Evolutionary conservation across 257 asterid species (phyloP).

Genomic region (Penstemon newberryi): DNA sequence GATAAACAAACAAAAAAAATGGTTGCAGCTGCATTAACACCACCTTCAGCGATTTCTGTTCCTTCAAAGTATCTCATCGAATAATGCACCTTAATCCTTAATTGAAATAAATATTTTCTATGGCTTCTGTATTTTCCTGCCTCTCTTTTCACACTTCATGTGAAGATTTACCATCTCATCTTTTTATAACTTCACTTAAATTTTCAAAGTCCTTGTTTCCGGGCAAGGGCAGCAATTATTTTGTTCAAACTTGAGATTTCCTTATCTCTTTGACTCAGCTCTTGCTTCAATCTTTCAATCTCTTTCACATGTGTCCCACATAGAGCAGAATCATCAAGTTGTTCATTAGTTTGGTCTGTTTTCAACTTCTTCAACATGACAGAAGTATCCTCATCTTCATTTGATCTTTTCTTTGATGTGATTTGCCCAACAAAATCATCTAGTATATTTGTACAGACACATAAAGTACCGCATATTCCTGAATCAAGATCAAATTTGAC

Average conservation of each 20-base stretch:
- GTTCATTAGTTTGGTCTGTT: slow-evolving; percentile 32
- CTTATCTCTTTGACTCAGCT: slow-evolving; percentile 56
- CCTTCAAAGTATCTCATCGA: slow-evolving; percentile 4
- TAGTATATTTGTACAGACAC: slow-evolving; percentile 45
- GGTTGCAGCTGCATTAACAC: not conserved
- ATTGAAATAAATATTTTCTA: not conserved
- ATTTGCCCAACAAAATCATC: slow-evolving; percentile 22
- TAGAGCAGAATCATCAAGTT: slow-evolving; percentile 30
- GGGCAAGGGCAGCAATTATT: slow-evolving; percentile 64
- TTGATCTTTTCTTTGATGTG: slow-evolving; percentile 48
- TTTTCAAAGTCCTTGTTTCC: slow-evolving; percentile 79
- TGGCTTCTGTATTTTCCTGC: not conserved
- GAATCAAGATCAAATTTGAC: slow-evolving; percentile 49
- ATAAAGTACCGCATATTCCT: slow-evolving; percentile 42
- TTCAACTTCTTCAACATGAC: slow-evolving; percentile 42
- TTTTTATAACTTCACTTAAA: not conserved
- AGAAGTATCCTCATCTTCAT: slow-evolving; percentile 37
- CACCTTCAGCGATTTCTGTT: not conserved
- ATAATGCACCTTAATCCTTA: not conserved
- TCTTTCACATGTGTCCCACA: slow-evolving; percentile 52
- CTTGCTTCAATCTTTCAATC: slow-evolving; percentile 61
- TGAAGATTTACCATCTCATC: slow-evolving; percentile 11
- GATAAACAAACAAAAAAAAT: not conserved
- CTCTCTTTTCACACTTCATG: not conserved
- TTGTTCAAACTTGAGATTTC: slow-evolving; percentile 65